A percentile compares a stretch with the other conserved stretches of the same genome.
Evolutionary conservation across 331 rosid genomes (phyloP).

Genomic region (Prunus yedoensis): DNA sequence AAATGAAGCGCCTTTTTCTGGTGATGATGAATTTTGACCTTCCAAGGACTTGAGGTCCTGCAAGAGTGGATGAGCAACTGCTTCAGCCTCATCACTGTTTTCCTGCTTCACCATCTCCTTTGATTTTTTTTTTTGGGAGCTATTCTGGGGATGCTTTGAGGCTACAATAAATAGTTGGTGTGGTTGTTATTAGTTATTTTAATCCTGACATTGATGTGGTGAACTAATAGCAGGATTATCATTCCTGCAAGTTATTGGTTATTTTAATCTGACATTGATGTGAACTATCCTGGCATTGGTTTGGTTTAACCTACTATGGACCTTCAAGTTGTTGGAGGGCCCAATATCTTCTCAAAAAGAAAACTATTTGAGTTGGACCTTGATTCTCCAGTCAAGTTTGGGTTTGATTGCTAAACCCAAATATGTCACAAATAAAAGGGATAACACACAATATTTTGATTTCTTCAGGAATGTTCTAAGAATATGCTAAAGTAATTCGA

Average conservation of each 20-base stretch:
- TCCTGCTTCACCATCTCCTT: background rate
- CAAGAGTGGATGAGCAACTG: slow-evolving; percentile 19
- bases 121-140: background rate
- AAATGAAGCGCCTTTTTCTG: slow-evolving; percentile 11
- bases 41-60: slow-evolving; percentile 4
- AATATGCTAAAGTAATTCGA: too few species aligned
- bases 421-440: too few species aligned
- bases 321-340: background rate
- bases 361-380: background rate
- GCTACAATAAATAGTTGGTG: background rate
- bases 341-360: background rate
- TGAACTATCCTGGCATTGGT: too few species aligned
- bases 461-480: too few species aligned
- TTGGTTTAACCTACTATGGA: background rate
- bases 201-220: too few species aligned
- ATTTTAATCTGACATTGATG: too few species aligned
- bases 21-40: slow-evolving; percentile 1
- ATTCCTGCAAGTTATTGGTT: too few species aligned
- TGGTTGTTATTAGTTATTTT: too few species aligned
- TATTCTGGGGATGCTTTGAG: background rate
- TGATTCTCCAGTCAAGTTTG: background rate
- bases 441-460: too few species aligned
- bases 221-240: too few species aligned
- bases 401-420: too few species aligned
- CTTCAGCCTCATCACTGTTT: background rate